These are phyloP conservation scores for Malassezia globosa DNA, from an alignment of 1,284 basidiomycete genomes.

Conservation along the genomic window DNA sequence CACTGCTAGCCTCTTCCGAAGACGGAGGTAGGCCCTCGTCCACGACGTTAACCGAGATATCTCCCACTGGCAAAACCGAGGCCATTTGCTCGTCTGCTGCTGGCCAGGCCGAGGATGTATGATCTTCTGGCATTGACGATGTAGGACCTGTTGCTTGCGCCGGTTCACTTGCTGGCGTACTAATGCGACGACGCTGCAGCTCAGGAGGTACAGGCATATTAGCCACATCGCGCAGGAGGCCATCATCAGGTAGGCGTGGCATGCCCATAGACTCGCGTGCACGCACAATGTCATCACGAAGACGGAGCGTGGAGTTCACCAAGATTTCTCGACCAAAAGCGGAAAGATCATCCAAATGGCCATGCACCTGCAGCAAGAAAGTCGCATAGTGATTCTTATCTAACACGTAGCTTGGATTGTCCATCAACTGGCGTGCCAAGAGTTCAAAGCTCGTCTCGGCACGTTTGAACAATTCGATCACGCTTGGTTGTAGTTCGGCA, in stretches of 20 bases:
- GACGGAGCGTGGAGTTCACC: not conserved
- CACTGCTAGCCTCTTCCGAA: too few species aligned
- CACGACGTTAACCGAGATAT: not conserved
- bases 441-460: slow-evolving; percentile 1
- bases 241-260: slow-evolving; percentile 1
- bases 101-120: not conserved
- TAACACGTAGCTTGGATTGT: not conserved
- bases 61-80: not conserved
- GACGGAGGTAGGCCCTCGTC: too few species aligned
- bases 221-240: slow-evolving; percentile 3
- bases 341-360: not conserved
- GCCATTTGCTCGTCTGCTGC: not conserved
- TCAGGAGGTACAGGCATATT: not conserved
- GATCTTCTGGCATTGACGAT: too few species aligned
- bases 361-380: slow-evolving; percentile 3
- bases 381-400: not conserved
- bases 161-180: not conserved
- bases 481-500: not conserved
- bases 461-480: slow-evolving; percentile 4
- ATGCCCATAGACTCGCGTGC: slow-evolving; percentile 3
- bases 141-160: too few species aligned
- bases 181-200: not conserved
- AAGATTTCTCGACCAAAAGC: not conserved
- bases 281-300: slow-evolving; percentile 7
- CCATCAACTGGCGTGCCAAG: not conserved